phyloP scores from a whole-genome alignment of 805 yeast species.

The Candida coleopterorum region DNA sequence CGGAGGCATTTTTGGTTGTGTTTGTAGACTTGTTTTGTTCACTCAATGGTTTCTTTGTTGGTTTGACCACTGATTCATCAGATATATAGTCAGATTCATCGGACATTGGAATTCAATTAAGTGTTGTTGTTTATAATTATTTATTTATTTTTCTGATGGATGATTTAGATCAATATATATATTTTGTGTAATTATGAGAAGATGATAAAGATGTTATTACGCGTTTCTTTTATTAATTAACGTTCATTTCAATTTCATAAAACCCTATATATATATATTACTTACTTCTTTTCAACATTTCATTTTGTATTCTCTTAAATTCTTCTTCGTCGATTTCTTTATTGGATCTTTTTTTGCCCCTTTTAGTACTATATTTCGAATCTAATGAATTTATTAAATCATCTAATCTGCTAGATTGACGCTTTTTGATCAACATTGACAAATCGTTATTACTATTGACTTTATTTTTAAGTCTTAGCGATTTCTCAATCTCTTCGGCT shows the following conservation, averaged over 20 bases:
- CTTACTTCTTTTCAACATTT: slow-evolving; percentile 23
- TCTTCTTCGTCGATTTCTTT: slow-evolving; percentile 47
- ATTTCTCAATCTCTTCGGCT: slow-evolving; percentile 46
- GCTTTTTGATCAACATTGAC: slow-evolving; percentile 44
- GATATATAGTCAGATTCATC: slow-evolving; percentile 12
- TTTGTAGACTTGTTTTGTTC: slow-evolving; percentile 19
- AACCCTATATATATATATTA: background rate
- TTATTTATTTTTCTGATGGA: background rate
- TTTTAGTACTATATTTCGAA: slow-evolving; percentile 42
- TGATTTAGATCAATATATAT: too few species aligned
- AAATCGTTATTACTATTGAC: slow-evolving; percentile 37
- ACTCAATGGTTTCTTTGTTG: slow-evolving; percentile 15
- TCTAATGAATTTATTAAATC: slow-evolving; percentile 44
- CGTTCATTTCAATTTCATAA: background rate
- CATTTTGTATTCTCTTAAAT: slow-evolving; percentile 42
- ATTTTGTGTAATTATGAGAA: background rate
- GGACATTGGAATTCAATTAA: slow-evolving; percentile 1
- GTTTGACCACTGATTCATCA: slow-evolving; percentile 13
- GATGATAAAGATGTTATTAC: too few species aligned
- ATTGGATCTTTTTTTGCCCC: slow-evolving; percentile 29
- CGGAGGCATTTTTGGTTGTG: slow-evolving; percentile 39
- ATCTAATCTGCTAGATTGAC: slow-evolving; percentile 41
- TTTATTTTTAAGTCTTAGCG: slow-evolving; percentile 20
- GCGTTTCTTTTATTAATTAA: too few species aligned
- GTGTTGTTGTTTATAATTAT: background rate